Percentiles rank a stretch among this genome's conserved stretches.
Evolutionary conservation across 352 stramenopile species (phyloP).

Genomic region (Aphanomyces stellatus): DNA sequence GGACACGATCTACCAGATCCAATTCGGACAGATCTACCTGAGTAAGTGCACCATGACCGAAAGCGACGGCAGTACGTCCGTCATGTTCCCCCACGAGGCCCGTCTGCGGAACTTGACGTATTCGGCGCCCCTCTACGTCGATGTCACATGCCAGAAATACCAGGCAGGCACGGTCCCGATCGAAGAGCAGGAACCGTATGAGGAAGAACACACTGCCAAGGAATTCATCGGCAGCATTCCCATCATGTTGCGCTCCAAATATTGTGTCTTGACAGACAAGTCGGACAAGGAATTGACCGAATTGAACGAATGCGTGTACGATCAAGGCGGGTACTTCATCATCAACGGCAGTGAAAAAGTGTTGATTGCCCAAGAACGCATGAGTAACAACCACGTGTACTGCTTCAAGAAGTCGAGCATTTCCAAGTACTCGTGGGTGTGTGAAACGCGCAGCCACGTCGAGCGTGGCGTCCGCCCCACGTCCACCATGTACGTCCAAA

Average conservation of each 20-base stretch:
- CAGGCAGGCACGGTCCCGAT: constrained; percentile 41
- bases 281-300: constrained; percentile 91
- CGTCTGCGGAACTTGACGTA: constrained; percentile 99
- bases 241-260: constrained; percentile 97
- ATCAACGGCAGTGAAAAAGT: constrained; percentile 98
- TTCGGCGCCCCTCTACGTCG: constrained; percentile 96
- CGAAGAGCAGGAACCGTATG: constrained; percentile 83
- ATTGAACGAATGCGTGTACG: constrained; percentile 98
- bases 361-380: constrained; percentile 98
- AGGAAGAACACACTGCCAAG: constrained; percentile 79
- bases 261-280: constrained; percentile 92
- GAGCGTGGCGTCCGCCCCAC: constrained; percentile 93
- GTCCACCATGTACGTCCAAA: constrained; percentile 98
- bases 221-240: constrained; percentile 98
- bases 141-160: constrained; percentile 94
- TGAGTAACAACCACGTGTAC: constrained; percentile 99
- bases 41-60: constrained; percentile 96
- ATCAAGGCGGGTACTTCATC: constrained; percentile 99
- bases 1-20: constrained; percentile 92
- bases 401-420: constrained; percentile 98
- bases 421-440: constrained; percentile 95
- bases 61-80: constrained; percentile 93
- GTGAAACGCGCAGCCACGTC: constrained; percentile 95
- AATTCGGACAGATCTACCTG: constrained; percentile 98
- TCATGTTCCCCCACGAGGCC: constrained; percentile 99